These are phyloP conservation scores for Sclerotiophoma versabilis DNA, from an alignment of 2,329 filamentous ascomycete species.

Conservation along the genomic window DNA sequence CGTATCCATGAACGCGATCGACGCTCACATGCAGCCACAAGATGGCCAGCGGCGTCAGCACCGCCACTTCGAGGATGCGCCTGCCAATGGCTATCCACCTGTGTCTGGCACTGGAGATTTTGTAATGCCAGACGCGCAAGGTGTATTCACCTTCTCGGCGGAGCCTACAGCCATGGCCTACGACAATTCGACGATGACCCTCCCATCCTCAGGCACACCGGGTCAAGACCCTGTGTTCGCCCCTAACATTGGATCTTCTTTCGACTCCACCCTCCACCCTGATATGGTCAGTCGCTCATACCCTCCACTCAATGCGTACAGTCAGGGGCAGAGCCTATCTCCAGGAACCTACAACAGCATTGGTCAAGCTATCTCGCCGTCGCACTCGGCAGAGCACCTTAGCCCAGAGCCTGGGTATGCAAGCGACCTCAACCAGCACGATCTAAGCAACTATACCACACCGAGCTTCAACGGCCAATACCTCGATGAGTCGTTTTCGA, in stretches of 20 bases:
- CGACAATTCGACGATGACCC: constrained; percentile 36
- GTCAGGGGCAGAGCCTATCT: constrained; percentile 38
- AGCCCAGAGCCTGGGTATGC: constrained; percentile 46
- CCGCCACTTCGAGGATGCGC: constrained; percentile 43
- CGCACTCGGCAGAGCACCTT: constrained; percentile 48
- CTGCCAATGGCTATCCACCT: constrained; percentile 35
- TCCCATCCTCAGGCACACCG: constrained; percentile 29
- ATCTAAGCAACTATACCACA: constrained; percentile 43
- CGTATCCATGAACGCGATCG: constrained; percentile 40
- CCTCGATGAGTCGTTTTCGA: constrained; percentile 39
- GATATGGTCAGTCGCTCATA: constrained; percentile 42
- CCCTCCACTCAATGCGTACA: constrained; percentile 36
- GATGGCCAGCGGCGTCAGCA: constrained; percentile 45
- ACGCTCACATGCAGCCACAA: constrained; percentile 44
- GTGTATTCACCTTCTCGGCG: constrained; percentile 45
- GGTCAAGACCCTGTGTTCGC: constrained; percentile 42
- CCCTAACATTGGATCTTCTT: constrained; percentile 43
- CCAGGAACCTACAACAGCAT: constrained; percentile 38
- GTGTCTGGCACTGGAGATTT: constrained; percentile 31
- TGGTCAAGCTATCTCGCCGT: constrained; percentile 46
- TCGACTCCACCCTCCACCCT: constrained; percentile 46
- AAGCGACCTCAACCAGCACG: constrained; percentile 43
- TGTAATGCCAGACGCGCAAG: constrained; percentile 42
- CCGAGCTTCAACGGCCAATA: constrained; percentile 42
- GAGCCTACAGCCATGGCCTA: constrained; percentile 45